A percentile compares a stretch with the other conserved stretches of the same genome.
phyloP scores from a whole-genome alignment of 2,329 filamentous ascomycete genomes.

The Fusarium illudens region DNA sequence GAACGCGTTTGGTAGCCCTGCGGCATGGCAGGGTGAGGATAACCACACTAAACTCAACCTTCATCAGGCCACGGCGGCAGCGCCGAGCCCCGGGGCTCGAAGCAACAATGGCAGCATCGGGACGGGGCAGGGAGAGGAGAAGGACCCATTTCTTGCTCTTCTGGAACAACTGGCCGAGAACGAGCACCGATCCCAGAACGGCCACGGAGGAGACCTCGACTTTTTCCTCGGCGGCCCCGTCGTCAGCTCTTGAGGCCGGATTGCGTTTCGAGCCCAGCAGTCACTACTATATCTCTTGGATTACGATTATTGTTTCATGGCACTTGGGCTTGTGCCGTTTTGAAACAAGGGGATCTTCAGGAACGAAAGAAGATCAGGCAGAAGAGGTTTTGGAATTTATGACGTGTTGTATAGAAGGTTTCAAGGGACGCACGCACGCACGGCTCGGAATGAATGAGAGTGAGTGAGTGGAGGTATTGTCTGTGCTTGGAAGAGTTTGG shows the following conservation, averaged over 20 bases:
- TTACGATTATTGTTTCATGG: slow-evolving; percentile 7
- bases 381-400: neutral
- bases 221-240: slow-evolving; percentile 68
- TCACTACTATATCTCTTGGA: neutral
- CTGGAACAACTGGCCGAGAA: slow-evolving; percentile 86
- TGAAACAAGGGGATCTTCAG: slow-evolving; percentile 4
- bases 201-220: slow-evolving; percentile 77
- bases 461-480: neutral
- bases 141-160: slow-evolving; percentile 81
- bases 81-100: slow-evolving; percentile 55
- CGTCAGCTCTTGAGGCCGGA: slow-evolving; percentile 13
- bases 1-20: slow-evolving; percentile 61
- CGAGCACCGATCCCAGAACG: slow-evolving; percentile 67
- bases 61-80: slow-evolving; percentile 31
- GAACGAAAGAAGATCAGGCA: neutral
- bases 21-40: slow-evolving; percentile 59
- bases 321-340: neutral
- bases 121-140: slow-evolving; percentile 67
- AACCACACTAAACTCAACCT: slow-evolving; percentile 33
- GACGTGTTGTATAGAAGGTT: slow-evolving; percentile 3
- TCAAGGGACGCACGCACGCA: slow-evolving; percentile 2
- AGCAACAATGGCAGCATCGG: slow-evolving; percentile 61
- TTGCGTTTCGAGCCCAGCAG: neutral
- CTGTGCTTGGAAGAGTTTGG: slow-evolving; percentile 5
- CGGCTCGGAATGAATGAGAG: neutral